phyloP scores from a whole-genome alignment of 208 protist genomes.

The Chromosphaera perkinsii region DNA sequence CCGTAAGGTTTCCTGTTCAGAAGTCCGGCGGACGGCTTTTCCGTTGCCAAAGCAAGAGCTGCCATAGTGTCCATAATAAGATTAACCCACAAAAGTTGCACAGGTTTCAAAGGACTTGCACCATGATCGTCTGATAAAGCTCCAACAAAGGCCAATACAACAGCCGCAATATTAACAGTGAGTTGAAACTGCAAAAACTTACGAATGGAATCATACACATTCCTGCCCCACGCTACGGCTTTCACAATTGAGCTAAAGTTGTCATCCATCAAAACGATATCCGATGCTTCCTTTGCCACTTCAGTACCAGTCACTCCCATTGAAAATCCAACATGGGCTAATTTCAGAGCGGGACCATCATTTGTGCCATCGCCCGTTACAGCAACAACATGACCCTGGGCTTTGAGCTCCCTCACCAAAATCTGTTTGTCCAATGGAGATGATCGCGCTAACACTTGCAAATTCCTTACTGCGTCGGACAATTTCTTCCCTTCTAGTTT shows the following conservation, averaged over 20 bases:
- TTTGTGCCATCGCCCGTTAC: slow-evolving; percentile 91
- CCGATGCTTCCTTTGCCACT: slow-evolving; percentile 78
- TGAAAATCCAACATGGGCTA: slow-evolving; percentile 83
- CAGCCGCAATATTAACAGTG: slow-evolving; percentile 78
- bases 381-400: slow-evolving; percentile 73
- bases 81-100: slow-evolving; percentile 84
- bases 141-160: slow-evolving; percentile 69
- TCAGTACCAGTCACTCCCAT: slow-evolving; percentile 76
- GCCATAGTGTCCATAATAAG: slow-evolving; percentile 89
- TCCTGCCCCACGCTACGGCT: slow-evolving; percentile 70
- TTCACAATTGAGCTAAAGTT: slow-evolving; percentile 81
- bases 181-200: slow-evolving; percentile 93
- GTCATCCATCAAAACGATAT: slow-evolving; percentile 89
- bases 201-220: slow-evolving; percentile 80
- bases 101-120: slow-evolving; percentile 68
- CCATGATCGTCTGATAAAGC: slow-evolving; percentile 52
- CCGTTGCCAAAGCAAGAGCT: slow-evolving; percentile 81
- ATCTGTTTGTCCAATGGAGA: slow-evolving; percentile 84
- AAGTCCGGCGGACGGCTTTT: slow-evolving; percentile 35
- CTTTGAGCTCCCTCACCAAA: slow-evolving; percentile 62
- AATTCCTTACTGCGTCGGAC: neutral
- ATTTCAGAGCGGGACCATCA: slow-evolving; percentile 86
- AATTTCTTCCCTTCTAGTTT: neutral
- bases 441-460: slow-evolving; percentile 86
- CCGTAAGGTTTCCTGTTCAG: slow-evolving; percentile 59